These are phyloP conservation scores for Vitis amurensis DNA, from an alignment of 164 flowering plant genomes.

Conservation along the genomic window DNA sequence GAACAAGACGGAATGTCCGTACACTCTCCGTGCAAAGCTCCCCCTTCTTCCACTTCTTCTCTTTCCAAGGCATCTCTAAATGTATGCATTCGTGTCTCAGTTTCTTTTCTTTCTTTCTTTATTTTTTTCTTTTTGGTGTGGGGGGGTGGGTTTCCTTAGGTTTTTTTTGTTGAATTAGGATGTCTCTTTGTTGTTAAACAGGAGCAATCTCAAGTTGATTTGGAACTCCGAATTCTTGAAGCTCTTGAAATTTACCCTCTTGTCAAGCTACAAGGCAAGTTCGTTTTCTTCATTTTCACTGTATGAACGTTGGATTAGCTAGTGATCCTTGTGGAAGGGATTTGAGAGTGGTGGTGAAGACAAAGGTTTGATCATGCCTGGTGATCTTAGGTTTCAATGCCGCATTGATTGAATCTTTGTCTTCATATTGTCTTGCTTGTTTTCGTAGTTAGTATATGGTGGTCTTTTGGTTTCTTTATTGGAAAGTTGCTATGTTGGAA, in stretches of 20 bases:
- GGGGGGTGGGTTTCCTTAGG: no score
- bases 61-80: slow-evolving; percentile 59
- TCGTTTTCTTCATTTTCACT: slow-evolving; percentile 2
- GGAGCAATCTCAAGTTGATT: slow-evolving; percentile 89
- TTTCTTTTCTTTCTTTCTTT: slow-evolving; percentile 13
- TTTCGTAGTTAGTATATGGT: no score
- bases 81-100: not conserved
- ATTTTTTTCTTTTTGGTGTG: not conserved
- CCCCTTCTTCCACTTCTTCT: slow-evolving; percentile 81
- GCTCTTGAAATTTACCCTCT: slow-evolving; percentile 94
- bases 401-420: no score
- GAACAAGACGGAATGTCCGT: slow-evolving; percentile 85
- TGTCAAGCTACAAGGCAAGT: slow-evolving; percentile 66
- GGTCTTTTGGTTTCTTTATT: no score
- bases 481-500: no score
- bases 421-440: no score
- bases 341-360: no score
- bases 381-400: no score
- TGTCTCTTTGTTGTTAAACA: slow-evolving; percentile 11
- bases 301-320: not conserved
- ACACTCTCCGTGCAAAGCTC: slow-evolving; percentile 83
- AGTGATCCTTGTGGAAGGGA: not conserved
- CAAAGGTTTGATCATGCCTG: no score
- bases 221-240: slow-evolving; percentile 84
- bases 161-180: not conserved